Evolutionary conservation across 441 rosid species (phyloP), one percentile per base, ranked within the genome.

Genomic region (Pelargonium cotyledonis): DNA sequence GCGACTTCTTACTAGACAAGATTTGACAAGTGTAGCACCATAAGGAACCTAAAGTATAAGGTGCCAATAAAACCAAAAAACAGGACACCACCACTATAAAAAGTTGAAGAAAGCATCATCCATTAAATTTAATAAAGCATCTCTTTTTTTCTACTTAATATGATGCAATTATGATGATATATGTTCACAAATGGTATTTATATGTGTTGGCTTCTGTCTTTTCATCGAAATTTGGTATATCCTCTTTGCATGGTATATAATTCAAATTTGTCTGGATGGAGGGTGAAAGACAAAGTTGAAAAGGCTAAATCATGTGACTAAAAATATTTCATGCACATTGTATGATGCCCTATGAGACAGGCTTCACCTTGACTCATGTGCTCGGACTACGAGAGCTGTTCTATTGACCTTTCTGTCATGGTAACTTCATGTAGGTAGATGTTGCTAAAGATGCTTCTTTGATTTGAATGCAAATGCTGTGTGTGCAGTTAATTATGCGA

Each of bases 111-210:
- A 1, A 8, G 62, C 10, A 21, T 9, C 62, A 18, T 16, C 12
- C 61, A 55, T 55, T 55, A 55, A 55, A 55, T 55, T 16, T 18
- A 15, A 55, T 55, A 55, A 15, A 16, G 61, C 61, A 55, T 55
- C 9, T 55, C 0, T 55, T 55, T 55, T 23, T 55, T 16, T 51
- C 11, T 11, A 8, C 35, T 29, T 29, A 29, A 1, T 18, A 57
- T 29, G 35, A 29, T 29, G 29, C 62, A 57, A 18, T 18, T 57
- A 12, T 57, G 62, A 57, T 57, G 62, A 1, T 16, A 18, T 29
- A 55, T 55, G 21, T 8, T 16, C 19, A 16, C 61, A 15, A 55
- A 55, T 8, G 61, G 61, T 55, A 16, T 55, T 16, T 16, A 55
- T 15, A 16, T 55, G 61, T 10, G 19, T 55, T 55, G 23, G 11